Percentiles rank a stretch among this genome's conserved stretches.
Conservation (phyloP, 768 basidiomycete species). For the Galerina sulciceps region DNA sequence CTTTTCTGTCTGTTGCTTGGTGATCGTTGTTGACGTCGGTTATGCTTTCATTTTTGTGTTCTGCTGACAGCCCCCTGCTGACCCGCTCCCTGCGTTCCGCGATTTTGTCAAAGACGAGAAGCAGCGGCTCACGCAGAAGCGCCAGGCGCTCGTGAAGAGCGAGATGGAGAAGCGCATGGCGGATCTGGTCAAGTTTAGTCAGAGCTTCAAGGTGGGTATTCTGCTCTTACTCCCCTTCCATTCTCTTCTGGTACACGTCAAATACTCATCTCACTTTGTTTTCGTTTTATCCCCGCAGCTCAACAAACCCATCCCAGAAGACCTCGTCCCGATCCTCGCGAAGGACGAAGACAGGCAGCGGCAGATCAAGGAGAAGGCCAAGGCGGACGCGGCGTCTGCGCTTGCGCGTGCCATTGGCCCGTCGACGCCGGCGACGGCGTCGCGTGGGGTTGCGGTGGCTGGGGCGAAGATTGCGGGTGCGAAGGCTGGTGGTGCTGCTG, state of each 20-base stretch:
- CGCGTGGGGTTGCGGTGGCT: constrained; percentile 44
- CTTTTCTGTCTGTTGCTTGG: constrained; percentile 20
- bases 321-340: constrained; percentile 89
- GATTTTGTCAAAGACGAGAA: constrained; percentile 93
- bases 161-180: constrained; percentile 96
- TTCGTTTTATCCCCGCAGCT: constrained; percentile 49
- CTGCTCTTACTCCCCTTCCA: too few species aligned
- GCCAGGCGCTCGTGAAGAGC: constrained; percentile 84
- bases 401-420: constrained; percentile 74
- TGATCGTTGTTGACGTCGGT: background rate
- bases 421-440: constrained; percentile 54
- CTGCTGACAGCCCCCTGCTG: constrained; percentile 68
- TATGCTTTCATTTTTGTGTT: constrained; percentile 10
- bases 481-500: constrained; percentile 11
- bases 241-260: background rate
- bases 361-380: constrained; percentile 78
- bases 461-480: constrained; percentile 34
- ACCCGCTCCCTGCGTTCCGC: constrained; percentile 84
- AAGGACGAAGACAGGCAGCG: constrained; percentile 94
- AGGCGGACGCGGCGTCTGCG: constrained; percentile 64
- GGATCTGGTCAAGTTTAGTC: constrained; percentile 91
- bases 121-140: constrained; percentile 88
- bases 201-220: constrained; percentile 86
- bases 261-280: too few species aligned
- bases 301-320: constrained; percentile 94